Conservation (phyloP, 495 filamentous ascomycete genomes). For the Penicillium canescens region DNA sequence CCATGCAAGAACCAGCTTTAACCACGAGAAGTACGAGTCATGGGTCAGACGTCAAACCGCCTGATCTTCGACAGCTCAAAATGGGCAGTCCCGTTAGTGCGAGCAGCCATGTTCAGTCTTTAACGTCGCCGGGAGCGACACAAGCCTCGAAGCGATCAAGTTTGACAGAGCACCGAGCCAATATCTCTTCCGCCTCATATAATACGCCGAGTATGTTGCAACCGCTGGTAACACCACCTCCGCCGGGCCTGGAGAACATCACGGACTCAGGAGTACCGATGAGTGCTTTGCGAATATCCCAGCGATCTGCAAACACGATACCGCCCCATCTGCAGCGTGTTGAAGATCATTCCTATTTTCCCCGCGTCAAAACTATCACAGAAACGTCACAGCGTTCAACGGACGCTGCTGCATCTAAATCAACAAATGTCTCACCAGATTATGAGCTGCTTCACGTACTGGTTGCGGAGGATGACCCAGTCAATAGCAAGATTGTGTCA, state of each 20-base stretch:
- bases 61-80: background rate
- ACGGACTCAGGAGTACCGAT: conserved; percentile 41
- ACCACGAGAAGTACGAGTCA: conserved; percentile 38
- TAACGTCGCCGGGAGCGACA: conserved; percentile 2
- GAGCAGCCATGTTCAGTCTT: conserved; percentile 19
- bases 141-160: background rate
- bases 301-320: conserved; percentile 21
- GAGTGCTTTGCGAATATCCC: conserved; percentile 42
- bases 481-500: conserved; percentile 84
- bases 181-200: conserved; percentile 25
- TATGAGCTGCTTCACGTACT: conserved; percentile 58
- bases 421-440: conserved; percentile 11
- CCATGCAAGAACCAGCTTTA: conserved; percentile 63
- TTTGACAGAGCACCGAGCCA: conserved; percentile 19
- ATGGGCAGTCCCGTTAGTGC: conserved; percentile 10
- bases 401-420: conserved; percentile 1
- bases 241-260: conserved; percentile 38
- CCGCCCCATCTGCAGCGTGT: conserved; percentile 2
- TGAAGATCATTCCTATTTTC: conserved; percentile 21
- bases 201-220: conserved; percentile 18
- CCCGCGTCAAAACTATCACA: background rate
- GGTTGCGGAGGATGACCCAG: conserved; percentile 89
- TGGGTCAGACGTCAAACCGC: conserved; percentile 7
- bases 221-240: conserved; percentile 17
- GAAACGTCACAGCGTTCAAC: conserved; percentile 9